Conservation (phyloP, 164 flowering plant species). For the Taxillus chinensis region DNA sequence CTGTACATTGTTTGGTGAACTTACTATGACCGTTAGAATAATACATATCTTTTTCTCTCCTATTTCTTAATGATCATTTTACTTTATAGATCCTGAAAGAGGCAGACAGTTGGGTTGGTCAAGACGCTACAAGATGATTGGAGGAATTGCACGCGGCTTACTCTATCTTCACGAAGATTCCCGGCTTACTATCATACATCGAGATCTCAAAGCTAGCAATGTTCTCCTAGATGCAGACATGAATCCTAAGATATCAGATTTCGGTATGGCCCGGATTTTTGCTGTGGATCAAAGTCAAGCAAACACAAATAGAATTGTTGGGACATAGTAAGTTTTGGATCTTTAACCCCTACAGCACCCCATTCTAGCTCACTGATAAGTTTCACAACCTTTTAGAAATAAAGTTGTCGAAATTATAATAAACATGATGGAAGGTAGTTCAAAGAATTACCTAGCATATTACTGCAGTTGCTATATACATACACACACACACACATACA, state of each 20-base stretch:
- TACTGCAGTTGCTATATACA: too few relatives aligned
- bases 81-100: constrained; percentile 6
- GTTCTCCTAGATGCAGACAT: constrained; percentile 7
- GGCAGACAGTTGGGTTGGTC: constrained; percentile 15
- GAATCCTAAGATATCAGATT: constrained; percentile 13
- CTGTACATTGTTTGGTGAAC: too few relatives aligned
- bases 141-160: constrained; percentile 12
- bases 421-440: too few relatives aligned
- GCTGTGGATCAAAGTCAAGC: constrained; percentile 10
- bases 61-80: not conserved
- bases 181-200: constrained; percentile 11
- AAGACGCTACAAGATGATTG: constrained; percentile 18
- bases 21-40: too few relatives aligned
- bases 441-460: too few relatives aligned
- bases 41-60: too few relatives aligned
- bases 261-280: constrained; percentile 13
- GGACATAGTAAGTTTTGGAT: constrained; percentile 11
- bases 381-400: too few relatives aligned
- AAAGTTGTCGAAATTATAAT: too few relatives aligned
- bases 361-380: too few relatives aligned
- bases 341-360: too few relatives aligned
- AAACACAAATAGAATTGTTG: constrained; percentile 10
- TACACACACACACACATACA: too few relatives aligned
- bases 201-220: constrained; percentile 15
- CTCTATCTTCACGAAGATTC: constrained; percentile 16